These are phyloP conservation scores for Pyrenochaeta sp. DNA, from an alignment of 2,329 filamentous ascomycete species.

Conservation along the genomic window DNA sequence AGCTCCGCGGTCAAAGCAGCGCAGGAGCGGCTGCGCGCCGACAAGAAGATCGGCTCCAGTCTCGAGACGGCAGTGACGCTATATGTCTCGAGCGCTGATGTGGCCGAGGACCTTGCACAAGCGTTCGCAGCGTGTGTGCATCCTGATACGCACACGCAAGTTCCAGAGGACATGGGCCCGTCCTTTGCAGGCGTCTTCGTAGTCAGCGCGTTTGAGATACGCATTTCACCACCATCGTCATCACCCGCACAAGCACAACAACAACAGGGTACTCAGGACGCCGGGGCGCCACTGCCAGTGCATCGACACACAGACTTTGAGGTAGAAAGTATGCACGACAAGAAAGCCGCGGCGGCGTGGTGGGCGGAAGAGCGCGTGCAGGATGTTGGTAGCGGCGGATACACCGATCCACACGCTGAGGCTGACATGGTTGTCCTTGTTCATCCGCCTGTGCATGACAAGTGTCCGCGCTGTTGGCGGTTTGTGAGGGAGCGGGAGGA, in stretches of 20 bases:
- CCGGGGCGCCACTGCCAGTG: no score
- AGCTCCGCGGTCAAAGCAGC: conserved; percentile 75
- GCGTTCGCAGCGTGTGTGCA: conserved; percentile 12
- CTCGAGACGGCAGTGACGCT: conserved; percentile 75
- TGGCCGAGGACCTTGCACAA: background rate
- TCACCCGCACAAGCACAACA: background rate
- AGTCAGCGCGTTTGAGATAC: conserved; percentile 45
- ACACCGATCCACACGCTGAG: conserved; percentile 26
- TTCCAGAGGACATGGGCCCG: conserved; percentile 3
- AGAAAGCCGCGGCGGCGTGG: conserved; percentile 19
- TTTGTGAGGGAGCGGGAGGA: conserved; percentile 75
- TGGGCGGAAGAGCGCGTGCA: conserved; percentile 41
- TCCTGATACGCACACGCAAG: background rate
- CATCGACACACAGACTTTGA: conserved; percentile 10
- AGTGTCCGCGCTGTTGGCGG: conserved; percentile 90
- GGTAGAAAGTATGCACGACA: conserved; percentile 6
- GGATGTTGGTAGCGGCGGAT: conserved; percentile 9
- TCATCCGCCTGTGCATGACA: conserved; percentile 61
- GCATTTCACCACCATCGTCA: no score
- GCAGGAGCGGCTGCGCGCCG: conserved; percentile 74
- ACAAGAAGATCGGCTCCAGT: conserved; percentile 79
- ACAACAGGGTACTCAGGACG: no score
- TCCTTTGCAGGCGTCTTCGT: conserved; percentile 54
- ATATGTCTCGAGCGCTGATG: background rate
- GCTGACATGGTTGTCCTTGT: no score